phyloP scores from a whole-genome alignment of 2,329 filamentous ascomycete species.

The Aureobasidium subglaciale region DNA sequence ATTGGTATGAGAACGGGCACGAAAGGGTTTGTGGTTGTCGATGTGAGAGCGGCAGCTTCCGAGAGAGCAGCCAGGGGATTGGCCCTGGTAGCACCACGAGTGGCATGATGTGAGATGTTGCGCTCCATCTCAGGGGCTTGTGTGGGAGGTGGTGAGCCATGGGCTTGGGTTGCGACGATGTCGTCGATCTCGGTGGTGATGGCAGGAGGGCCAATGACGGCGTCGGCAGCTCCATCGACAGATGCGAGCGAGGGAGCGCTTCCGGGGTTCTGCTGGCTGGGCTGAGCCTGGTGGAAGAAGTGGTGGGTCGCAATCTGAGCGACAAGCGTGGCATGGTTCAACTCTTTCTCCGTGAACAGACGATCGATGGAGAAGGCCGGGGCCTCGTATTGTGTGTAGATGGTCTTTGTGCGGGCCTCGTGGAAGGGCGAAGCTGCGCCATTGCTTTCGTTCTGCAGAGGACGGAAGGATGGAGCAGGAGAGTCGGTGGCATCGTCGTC shows the following conservation, averaged over 20 bases:
- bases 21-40: conserved; percentile 33
- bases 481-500: conserved; percentile 54
- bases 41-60: conserved; percentile 35
- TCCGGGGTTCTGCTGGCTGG: conserved; percentile 20
- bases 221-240: conserved; percentile 26
- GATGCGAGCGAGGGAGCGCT: conserved; percentile 23
- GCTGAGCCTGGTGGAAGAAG: conserved; percentile 47
- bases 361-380: conserved; percentile 55
- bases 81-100: conserved; percentile 39
- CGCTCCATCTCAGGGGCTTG: conserved; percentile 51
- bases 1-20: conserved; percentile 41
- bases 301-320: conserved; percentile 53
- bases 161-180: conserved; percentile 20
- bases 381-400: conserved; percentile 51
- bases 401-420: conserved; percentile 45
- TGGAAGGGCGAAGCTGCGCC: conserved; percentile 44
- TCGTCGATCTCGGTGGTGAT: conserved; percentile 21
- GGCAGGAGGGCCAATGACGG: conserved; percentile 16
- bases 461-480: conserved; percentile 45
- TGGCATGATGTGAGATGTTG: conserved; percentile 51
- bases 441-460: conserved; percentile 36
- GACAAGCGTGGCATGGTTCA: conserved; percentile 54
- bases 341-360: conserved; percentile 62
- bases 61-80: conserved; percentile 46
- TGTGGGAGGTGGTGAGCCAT: conserved; percentile 22